A percentile compares a stretch with the other conserved stretches of the same genome.
phyloP scores from a whole-genome alignment of 2,329 filamentous ascomycete genomes.

The Pseudogymnoascus sp. region DNA sequence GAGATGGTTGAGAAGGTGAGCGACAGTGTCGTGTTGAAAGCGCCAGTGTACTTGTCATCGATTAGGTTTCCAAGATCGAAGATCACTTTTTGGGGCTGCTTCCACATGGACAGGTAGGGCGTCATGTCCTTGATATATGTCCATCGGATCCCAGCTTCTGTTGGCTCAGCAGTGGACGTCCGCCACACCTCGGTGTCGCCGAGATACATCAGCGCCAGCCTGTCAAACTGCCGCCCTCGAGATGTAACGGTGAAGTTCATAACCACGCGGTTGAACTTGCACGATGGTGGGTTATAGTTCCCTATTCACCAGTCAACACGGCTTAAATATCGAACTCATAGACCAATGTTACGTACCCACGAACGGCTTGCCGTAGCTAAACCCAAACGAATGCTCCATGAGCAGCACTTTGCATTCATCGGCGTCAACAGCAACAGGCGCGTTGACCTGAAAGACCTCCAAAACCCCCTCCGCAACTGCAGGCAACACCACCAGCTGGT shows the following conservation, averaged over 20 bases:
- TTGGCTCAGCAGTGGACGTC: constrained; percentile 77
- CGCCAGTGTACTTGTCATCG: constrained; percentile 63
- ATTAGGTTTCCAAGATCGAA: constrained; percentile 75
- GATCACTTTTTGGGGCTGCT: constrained; percentile 63
- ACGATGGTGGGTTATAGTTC: constrained; percentile 59
- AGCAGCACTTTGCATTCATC: constrained; percentile 49
- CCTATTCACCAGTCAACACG: constrained; percentile 35
- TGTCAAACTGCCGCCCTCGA: constrained; percentile 67
- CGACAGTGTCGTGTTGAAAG: constrained; percentile 67
- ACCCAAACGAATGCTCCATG: constrained; percentile 65
- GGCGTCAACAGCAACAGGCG: constrained; percentile 46
- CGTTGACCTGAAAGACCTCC: constrained; percentile 63
- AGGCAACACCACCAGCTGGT: not conserved
- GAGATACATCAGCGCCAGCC: constrained; percentile 69
- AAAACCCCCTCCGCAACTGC: constrained; percentile 33
- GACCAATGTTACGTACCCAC: constrained; percentile 49
- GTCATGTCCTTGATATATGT: constrained; percentile 76
- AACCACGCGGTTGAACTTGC: constrained; percentile 65
- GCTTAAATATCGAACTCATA: constrained; percentile 12
- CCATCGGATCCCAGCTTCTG: constrained; percentile 64
- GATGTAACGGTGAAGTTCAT: constrained; percentile 73
- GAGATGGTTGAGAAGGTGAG: constrained; percentile 61
- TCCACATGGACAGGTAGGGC: constrained; percentile 62
- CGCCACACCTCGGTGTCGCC: constrained; percentile 75
- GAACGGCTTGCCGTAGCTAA: constrained; percentile 68